Evolutionary conservation across 805 yeast genomes (phyloP).

Genomic region (Wickerhamiella galacta): DNA sequence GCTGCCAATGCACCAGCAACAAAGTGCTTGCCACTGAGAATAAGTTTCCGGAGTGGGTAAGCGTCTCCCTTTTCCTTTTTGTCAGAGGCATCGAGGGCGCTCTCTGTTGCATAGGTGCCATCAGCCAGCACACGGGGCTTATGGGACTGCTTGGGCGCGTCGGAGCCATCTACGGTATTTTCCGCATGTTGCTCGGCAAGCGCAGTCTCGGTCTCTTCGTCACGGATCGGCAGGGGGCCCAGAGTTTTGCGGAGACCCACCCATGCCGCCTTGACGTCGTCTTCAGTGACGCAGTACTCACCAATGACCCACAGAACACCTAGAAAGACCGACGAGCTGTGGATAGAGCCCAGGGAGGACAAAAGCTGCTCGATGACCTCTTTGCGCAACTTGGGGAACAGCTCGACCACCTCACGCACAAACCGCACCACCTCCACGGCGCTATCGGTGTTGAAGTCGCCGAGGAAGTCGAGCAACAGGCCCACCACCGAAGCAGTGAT

Average conservation of each 20-base stretch:
- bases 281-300: constrained; percentile 63
- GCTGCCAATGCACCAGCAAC: constrained; percentile 77
- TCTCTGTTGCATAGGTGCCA: constrained; percentile 96
- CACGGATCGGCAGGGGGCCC: constrained; percentile 76
- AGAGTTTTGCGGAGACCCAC: constrained; percentile 61
- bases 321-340: constrained; percentile 80
- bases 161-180: constrained; percentile 13
- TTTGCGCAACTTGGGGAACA: constrained; percentile 63
- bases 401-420: constrained; percentile 86
- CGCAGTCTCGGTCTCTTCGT: constrained; percentile 24
- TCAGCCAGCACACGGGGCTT: constrained; percentile 84
- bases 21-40: constrained; percentile 79
- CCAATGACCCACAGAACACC: constrained; percentile 95
- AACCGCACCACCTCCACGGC: constrained; percentile 84
- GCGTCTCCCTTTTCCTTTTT: constrained; percentile 18
- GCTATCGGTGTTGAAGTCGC: constrained; percentile 63
- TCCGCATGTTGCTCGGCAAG: constrained; percentile 13
- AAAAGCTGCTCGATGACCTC: constrained; percentile 49
- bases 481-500: constrained; percentile 87
- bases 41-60: constrained; percentile 67
- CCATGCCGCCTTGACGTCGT: constrained; percentile 73
- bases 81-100: constrained; percentile 42
- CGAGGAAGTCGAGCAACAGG: constrained; percentile 66
- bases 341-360: constrained; percentile 43
- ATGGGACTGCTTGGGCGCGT: constrained; percentile 21